Base-by-base conservation (phyloP, 352 stramenopile genomes). In the Phytophthora kernoviae region DNA sequence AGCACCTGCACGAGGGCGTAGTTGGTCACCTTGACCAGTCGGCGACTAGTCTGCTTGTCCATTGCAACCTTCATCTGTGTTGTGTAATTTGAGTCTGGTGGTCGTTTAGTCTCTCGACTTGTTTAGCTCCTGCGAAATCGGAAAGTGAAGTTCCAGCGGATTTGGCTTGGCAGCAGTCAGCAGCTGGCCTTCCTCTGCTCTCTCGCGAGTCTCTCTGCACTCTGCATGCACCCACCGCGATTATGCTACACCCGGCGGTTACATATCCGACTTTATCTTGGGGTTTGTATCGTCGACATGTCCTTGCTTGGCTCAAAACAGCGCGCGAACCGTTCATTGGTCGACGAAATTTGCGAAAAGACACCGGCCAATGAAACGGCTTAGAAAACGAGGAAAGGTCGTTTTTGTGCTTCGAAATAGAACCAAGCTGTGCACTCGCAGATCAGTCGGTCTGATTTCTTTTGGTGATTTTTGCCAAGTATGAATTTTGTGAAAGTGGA, bases 1-100 rank as follows among this genome's bases (percentile, higher is more conserved):
- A 79, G 66, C 36, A 79, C 70, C 50, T 79, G 70, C 18, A 79
- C 62, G 1, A 79, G 58, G 47, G 70, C 70, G 34, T 70, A 73
- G 54, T 77, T 79, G 46, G 70, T 79, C 48, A 75, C 65, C 54
- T 74, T 74, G 4, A 79, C 58, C 32, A 79, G 41, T 42, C 59
- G 68, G 9, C 62, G 68, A 21, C 61, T 68, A n/a, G 57, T 75
- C 33, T 62, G 52, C 39, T 69, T 69, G 58, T 79, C 66, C 53
- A 75, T 68, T 11, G 44, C 40, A 8, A 57, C 37, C 27, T 75
- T 70, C 62, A 65, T 70, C 15, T 70, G 51, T 26, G 17, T 34
- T n/a, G n/a, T n/a, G n/a, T n/a, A n/a, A n/a, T 18, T 22, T 54
- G 26, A 46, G 15, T 50, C 11, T 46, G 51, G 18, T 15, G 36